These are phyloP conservation scores for Arthroderma sp. DNA, from an alignment of 2,329 filamentous ascomycete genomes.

Conservation along the genomic window DNA sequence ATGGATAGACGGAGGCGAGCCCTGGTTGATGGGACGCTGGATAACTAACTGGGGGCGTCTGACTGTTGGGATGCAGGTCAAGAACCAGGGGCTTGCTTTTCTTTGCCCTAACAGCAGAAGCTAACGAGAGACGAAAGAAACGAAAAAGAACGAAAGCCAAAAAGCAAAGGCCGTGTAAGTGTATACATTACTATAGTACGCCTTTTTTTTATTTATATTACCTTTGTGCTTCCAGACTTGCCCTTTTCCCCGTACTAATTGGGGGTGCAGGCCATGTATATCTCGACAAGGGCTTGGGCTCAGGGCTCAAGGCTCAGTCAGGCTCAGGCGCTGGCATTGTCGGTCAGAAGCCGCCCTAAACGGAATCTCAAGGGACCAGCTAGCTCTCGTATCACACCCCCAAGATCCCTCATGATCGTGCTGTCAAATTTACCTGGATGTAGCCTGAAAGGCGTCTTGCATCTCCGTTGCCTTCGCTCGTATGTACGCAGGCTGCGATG, in stretches of 20 bases:
- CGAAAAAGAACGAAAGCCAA: neutral
- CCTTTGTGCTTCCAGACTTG: neutral
- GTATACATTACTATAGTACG: neutral
- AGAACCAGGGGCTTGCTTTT: neutral
- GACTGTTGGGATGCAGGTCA: conserved; percentile 1
- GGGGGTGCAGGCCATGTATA: neutral
- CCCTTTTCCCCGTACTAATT: neutral
- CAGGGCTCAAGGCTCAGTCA: neutral
- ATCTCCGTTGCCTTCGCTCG: conserved; percentile 1
- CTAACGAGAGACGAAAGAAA: neutral
- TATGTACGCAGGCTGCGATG: neutral
- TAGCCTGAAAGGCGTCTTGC: neutral
- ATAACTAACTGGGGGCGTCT: neutral
- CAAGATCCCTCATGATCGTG: conserved; percentile 1
- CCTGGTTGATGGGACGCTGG: conserved; percentile 5
- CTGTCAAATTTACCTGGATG: neutral
- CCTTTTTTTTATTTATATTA: neutral
- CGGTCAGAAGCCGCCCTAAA: conserved; percentile 2
- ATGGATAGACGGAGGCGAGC: neutral
- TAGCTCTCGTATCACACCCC: conserved; percentile 1
- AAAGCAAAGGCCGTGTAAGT: neutral
- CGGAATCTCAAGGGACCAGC: neutral
- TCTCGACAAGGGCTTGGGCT: neutral
- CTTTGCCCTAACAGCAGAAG: neutral
- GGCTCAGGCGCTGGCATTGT: neutral